Base-by-base conservation (phyloP, 768 basidiomycete species). In the Mycena amicta region DNA sequence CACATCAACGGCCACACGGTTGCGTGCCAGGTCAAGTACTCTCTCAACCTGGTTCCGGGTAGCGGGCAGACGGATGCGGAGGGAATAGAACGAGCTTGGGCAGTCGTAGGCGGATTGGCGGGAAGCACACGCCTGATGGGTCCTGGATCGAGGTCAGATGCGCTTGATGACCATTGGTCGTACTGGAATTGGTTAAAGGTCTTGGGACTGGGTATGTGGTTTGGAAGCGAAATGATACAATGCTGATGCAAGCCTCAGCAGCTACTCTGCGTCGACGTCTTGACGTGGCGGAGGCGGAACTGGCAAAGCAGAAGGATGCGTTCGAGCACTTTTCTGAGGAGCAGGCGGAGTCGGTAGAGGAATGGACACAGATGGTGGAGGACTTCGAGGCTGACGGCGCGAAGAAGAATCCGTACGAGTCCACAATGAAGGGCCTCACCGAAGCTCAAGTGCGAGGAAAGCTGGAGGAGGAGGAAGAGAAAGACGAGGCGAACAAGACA, bases 101-200 rank as follows among this genome's bases (percentile, higher is more conserved):
- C 68, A 0, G 30, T 60, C 15, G 56, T 67, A 3, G 71, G 74
- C 52, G 58, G 57, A 0, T 16, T 67, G 1, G 65, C 73, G 13
- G 39, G 53, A 16, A 73, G 72, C 43, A 74, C 72, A 2, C 57
- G 64, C 29, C 72, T 74, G 60, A 76, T 76, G 74, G 73, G 72
- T 13, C 69, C 71, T 3, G 73, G 72, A 1, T 64, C 65, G 2
- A 55, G 69, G 4, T 59, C 59, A 0, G 72, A 74, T 27, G 60
- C 57, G 0, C 30, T 75, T 2, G 68, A 73, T 50, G 65, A 66
- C 26, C 69, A 71, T 23, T 74, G 68, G 52, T 64, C 58, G 0
- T 60, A 63, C 23, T 65, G 59, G 46, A 74, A 74, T 43, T 74
- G 70, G 68, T 51, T 53, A 15, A 74, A 73, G 50, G 46, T 63